Base-by-base conservation (phyloP, 2,329 filamentous ascomycete species). In the Ceratocystis smalleyi region DNA sequence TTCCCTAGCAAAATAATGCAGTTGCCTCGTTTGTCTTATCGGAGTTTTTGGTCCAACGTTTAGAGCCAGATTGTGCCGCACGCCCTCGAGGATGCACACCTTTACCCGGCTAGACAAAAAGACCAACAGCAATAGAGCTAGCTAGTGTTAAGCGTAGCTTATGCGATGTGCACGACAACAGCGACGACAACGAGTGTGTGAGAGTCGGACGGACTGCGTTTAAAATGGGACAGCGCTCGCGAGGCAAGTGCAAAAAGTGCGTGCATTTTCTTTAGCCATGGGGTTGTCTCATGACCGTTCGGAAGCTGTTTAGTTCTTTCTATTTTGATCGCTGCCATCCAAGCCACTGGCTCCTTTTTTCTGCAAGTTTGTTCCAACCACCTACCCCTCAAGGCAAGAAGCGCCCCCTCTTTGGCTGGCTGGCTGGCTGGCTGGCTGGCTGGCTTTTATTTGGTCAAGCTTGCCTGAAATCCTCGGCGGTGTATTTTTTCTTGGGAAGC, bases 311-410 rank as follows among this genome's bases (percentile, higher is more conserved):
- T 55, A 55, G 40, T 27, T 49, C 7, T 43, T 60, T 64, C 62
- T 64, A 64, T 64, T 64, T 64, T 59, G 22, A 64, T 64, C 62
- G n/a, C 62, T 60, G 62, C 62, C 62, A 64, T 57, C 62, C 55
- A 64, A 40, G 51, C 40, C 59, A 61, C 59, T 30, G 59, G 59
- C 32, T 27, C 47, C 19, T 40, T 27, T 27, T 55, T 55, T n/a
- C 19, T 30, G 51, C 27, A 3, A 30, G 51, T 17, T 15, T 27
- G 51, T 17, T 32, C 45, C 45, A n/a, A 47, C 35, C 35, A 40
- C 35, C 35, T 10, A 40, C 12, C 35, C 35, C 12, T 15, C 27
- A 12, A 40, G 10, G 35, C 35, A 40, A 15, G 12, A 40, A 40
- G 35, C 35, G 35, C 35, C 35, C 35, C 35, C 10, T 40, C 35